Evolutionary conservation across 2,329 filamentous ascomycete genomes (phyloP).

Genomic region (Fusarium nurragi): DNA sequence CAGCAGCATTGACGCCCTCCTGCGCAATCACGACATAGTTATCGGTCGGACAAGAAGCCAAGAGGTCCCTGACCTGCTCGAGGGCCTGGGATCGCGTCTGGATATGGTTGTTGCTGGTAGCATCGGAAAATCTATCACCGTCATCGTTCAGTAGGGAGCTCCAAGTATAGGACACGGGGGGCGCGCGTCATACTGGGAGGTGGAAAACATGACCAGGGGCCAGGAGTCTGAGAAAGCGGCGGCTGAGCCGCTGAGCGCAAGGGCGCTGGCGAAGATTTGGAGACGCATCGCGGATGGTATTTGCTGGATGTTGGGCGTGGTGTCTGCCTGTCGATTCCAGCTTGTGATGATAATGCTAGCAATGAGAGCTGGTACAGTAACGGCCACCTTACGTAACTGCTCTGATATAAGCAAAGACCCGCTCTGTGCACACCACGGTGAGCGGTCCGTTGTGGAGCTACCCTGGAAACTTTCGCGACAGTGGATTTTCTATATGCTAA

Average conservation of each 20-base stretch:
- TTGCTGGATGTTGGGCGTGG: conserved; percentile 38
- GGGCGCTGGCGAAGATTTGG: conserved; percentile 59
- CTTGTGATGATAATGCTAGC: conserved; percentile 36
- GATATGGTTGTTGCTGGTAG: conserved; percentile 53
- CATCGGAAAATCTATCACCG: conserved; percentile 48
- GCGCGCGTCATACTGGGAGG: conserved; percentile 71
- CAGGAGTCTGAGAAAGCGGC: conserved; percentile 86
- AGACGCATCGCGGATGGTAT: conserved; percentile 61
- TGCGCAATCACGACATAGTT: conserved; percentile 83
- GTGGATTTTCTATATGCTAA: conserved; percentile 29
- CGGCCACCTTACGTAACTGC: conserved; percentile 43
- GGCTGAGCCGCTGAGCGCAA: conserved; percentile 66
- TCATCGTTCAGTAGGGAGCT: conserved; percentile 40
- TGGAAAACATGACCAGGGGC: conserved; percentile 90
- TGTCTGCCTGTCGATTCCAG: conserved; percentile 42
- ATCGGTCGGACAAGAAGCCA: conserved; percentile 75
- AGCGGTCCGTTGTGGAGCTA: conserved; percentile 15
- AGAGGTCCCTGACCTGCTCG: conserved; percentile 57
- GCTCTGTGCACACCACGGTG: conserved; percentile 44
- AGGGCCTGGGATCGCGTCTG: conserved; percentile 60
- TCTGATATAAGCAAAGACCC: conserved; percentile 32
- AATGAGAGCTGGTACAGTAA: conserved; percentile 41
- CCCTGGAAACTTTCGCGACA: conserved; percentile 39
- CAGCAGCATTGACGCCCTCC: conserved; percentile 74
- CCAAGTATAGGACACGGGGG: conserved; percentile 16